A percentile compares a stretch with the other conserved stretches of the same genome.
Evolutionary conservation across 495 filamentous ascomycete genomes (phyloP).

Genomic region (Cryomyces minteri): DNA sequence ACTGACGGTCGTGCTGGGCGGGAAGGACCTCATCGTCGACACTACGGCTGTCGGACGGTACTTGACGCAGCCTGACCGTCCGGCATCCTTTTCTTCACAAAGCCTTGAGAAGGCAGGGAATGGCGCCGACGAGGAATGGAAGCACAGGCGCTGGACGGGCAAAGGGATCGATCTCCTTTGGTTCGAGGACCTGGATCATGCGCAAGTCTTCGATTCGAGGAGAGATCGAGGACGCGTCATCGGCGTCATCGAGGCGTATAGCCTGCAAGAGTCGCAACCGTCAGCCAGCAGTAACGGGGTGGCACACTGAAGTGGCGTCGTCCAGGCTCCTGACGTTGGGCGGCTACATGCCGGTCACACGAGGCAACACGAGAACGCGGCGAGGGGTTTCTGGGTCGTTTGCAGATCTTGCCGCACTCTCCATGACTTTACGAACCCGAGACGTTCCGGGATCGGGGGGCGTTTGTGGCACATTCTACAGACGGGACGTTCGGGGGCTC

Average conservation of each 20-base stretch:
- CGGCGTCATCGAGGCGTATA: neutral
- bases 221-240: neutral
- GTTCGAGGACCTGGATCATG: slow-evolving; percentile 46
- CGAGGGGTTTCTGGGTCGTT: too few relatives aligned
- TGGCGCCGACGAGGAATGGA: slow-evolving; percentile 17
- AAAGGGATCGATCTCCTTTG: slow-evolving; percentile 40
- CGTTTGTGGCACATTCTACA: too few relatives aligned
- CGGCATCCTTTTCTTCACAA: neutral
- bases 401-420: too few relatives aligned
- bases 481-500: too few relatives aligned
- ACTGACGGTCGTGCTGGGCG: slow-evolving; percentile 35
- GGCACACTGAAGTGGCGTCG: too few relatives aligned
- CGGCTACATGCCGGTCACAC: too few relatives aligned
- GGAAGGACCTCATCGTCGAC: slow-evolving; percentile 46
- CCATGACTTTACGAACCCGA: too few relatives aligned
- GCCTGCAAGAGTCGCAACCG: too few relatives aligned
- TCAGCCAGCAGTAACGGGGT: too few relatives aligned
- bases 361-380: too few relatives aligned
- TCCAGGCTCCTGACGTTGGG: too few relatives aligned
- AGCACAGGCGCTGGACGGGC: slow-evolving; percentile 24
- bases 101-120: neutral
- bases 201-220: slow-evolving; percentile 40
- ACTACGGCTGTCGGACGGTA: slow-evolving; percentile 38
- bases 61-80: slow-evolving; percentile 16
- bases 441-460: too few relatives aligned